Evolutionary conservation across 768 basidiomycete species (phyloP).

Genomic region (Leccinum obscurum): DNA sequence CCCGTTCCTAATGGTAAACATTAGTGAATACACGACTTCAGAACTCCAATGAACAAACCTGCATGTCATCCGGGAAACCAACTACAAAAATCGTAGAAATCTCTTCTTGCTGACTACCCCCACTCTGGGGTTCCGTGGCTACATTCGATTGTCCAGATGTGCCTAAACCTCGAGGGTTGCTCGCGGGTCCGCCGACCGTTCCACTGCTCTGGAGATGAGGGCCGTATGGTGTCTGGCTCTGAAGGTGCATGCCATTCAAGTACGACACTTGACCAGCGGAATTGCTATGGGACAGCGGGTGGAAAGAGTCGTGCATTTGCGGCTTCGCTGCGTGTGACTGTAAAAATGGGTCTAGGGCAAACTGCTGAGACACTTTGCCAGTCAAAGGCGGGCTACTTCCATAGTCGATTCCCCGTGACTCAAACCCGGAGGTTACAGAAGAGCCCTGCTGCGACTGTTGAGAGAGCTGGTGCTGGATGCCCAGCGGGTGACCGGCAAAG

Average conservation of each 20-base stretch:
- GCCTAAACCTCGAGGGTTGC: constrained; percentile 28
- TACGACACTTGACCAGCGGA: constrained; percentile 36
- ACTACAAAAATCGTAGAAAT: constrained; percentile 98
- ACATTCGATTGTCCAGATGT: constrained; percentile 32
- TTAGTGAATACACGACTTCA: constrained; percentile 15
- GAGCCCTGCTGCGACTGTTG: constrained; percentile 37
- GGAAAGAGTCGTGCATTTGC: constrained; percentile 36
- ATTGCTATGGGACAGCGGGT: constrained; percentile 33
- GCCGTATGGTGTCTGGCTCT: constrained; percentile 76
- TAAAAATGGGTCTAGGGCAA: constrained; percentile 35
- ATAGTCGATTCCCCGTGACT: constrained; percentile 36
- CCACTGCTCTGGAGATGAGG: constrained; percentile 57
- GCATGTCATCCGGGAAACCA: constrained; percentile 99
- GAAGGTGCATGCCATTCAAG: constrained; percentile 48
- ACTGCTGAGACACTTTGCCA: constrained; percentile 32
- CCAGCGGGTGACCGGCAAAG: constrained; percentile 28
- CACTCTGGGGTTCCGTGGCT: constrained; percentile 22
- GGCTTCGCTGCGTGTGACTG: constrained; percentile 30
- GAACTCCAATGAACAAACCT: constrained; percentile 52
- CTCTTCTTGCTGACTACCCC: constrained; percentile 61
- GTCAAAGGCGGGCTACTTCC: constrained; percentile 27
- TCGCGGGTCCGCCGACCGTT: constrained; percentile 25
- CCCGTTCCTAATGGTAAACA: constrained; percentile 72
- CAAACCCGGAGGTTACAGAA: constrained; percentile 24
- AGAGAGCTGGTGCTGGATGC: constrained; percentile 35